Base-by-base conservation (phyloP, 352 stramenopile genomes). In the Aphanomyces astaci region DNA sequence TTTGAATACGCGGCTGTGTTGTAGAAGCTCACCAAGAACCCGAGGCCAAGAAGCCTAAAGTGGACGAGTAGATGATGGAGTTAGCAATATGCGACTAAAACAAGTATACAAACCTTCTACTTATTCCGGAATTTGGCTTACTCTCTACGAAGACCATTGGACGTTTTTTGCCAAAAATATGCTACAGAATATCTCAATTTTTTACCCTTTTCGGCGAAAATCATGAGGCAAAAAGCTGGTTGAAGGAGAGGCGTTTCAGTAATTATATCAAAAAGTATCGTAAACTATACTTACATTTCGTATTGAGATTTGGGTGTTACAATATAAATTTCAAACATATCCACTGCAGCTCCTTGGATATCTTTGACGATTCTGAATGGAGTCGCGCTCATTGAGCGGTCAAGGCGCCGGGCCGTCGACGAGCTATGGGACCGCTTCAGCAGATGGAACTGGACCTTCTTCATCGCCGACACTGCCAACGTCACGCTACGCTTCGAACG, bases 21-120 rank as follows among this genome's bases (percentile, higher is more conserved):
- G 36, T 43, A 43, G 36, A 43, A 90, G 82, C 78, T 36, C 49
- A 80, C 66, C 64, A 72, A 25, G 79, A 89, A 46, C 80, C 83
- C 31, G 81, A 92, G n/a, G 72, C 72, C 49, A 94, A 94, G 76
- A 94, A 94, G 71, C 62, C 74, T 57, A 94, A 92, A 74, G 84
- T 78, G 39, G 77, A 73, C 56, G 72, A 86, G 53, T 80, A 77
- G 45, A 63, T 49, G 30, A 11, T 30, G 48, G 10, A 24, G 48
- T n/a, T n/a, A n/a, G n/a, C n/a, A n/a, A n/a, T n/a, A n/a, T n/a
- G n/a, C n/a, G n/a, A n/a, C n/a, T n/a, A n/a, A n/a, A n/a, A n/a
- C n/a, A n/a, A n/a, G n/a, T n/a, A n/a, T n/a, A n/a, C n/a, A n/a
- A n/a, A n/a, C n/a, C n/a, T n/a, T n/a, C n/a, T n/a, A n/a, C n/a